Base-by-base conservation (phyloP, 768 basidiomycete genomes). In the Chiua virens region DNA sequence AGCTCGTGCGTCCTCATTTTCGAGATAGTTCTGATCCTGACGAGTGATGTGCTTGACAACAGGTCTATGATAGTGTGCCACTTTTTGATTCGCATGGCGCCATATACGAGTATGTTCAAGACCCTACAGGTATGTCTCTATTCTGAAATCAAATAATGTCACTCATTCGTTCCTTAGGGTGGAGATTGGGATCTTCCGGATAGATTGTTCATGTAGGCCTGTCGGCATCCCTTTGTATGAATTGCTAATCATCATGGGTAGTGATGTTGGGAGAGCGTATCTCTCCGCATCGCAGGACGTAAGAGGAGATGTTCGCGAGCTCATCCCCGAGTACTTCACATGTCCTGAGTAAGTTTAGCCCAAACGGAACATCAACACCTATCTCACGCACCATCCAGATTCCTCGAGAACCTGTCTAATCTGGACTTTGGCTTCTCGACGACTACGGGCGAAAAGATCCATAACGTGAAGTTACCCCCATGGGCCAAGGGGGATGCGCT, bases 121-220 rank as follows among this genome's bases (percentile, higher is more conserved):
- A 92, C 89, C 3, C 70, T 97, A 28, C 83, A 85, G 74, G 81
- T 79, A 46, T 53, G 73, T 40, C 20, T 18, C 25, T 11, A 17
- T 5, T 18, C 36, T 20, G 34, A 14, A 28, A 40, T 27, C n/a
- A 28, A 32, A 37, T 20, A 6, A 9, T 14, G 28, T 2, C 15
- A 20, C n/a, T 37, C 2, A 49, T 23, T 8, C 3, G 2, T 34
- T 42, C 28, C 30, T 13, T 74, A 96, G 82, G 95, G 95, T 10
- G 95, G 95, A 7, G 88, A 92, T 60, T 97, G 93, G 86, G 95
- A 98, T 72, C 70, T 97, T 15, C 94, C 94, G 0, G 92, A 93
- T 70, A 78, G 92, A 20, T 67, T 94, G 11, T 94, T 93, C 66
- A 82, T 78, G 88, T 86, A 49, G n/a, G 71, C 65, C 14, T 5